A percentile compares a stretch with the other conserved stretches of the same genome.
Conservation (phyloP, 2,329 filamentous ascomycete genomes). For the Trichoderma semiorbis region DNA sequence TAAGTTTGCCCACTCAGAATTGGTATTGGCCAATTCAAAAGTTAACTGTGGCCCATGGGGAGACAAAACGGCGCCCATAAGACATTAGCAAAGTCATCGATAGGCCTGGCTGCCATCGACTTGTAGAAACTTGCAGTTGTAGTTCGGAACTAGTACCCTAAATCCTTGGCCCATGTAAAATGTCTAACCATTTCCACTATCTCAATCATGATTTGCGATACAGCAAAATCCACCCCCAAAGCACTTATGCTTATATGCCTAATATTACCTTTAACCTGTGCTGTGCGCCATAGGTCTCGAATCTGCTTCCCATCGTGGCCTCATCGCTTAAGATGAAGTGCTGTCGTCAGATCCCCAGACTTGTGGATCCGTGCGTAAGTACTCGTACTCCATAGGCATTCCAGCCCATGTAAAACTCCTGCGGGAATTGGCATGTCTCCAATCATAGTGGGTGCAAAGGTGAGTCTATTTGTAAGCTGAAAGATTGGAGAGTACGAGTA, state of each 20-base stretch:
- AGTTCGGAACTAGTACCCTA: background rate
- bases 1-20: background rate
- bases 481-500: background rate
- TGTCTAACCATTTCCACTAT: background rate
- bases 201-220: background rate
- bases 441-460: background rate
- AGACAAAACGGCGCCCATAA: background rate
- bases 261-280: background rate
- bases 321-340: background rate
- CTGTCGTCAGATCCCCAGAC: background rate
- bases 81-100: background rate
- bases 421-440: background rate
- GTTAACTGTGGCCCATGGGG: background rate
- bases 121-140: background rate
- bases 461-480: background rate
- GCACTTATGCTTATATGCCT: background rate
- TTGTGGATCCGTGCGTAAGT: background rate
- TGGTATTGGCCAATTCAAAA: background rate
- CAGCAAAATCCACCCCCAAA: background rate
- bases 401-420: background rate
- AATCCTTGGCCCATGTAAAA: background rate
- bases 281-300: background rate
- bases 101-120: background rate
- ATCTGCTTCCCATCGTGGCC: background rate
- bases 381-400: background rate